Conservation (phyloP, 352 stramenopile genomes). For the Pythium diclinum region DNA sequence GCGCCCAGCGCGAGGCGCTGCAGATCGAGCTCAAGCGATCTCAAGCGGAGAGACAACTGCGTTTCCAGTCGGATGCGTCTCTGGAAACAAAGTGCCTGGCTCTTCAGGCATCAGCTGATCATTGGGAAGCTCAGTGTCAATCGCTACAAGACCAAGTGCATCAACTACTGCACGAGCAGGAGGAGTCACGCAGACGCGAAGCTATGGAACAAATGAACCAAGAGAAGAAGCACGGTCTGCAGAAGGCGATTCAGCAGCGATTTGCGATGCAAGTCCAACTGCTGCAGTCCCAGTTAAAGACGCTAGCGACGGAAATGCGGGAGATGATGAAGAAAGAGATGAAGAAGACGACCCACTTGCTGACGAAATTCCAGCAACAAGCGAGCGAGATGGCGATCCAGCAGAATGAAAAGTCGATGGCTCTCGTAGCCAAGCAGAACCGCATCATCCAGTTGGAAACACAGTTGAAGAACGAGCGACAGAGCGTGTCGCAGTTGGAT, state of each 20-base stretch:
- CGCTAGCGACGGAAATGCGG: constrained; percentile 14
- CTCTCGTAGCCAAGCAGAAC: constrained; percentile 45
- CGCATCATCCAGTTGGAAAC: constrained; percentile 54
- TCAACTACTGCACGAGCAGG: constrained; percentile 21
- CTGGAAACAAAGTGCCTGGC: constrained; percentile 3
- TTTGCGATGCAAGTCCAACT: constrained; percentile 20
- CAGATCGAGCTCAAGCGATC: constrained; percentile 3
- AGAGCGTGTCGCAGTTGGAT: constrained; percentile 47
- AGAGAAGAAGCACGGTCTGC: neutral
- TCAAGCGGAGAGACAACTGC: constrained; percentile 7
- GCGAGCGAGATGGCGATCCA: constrained; percentile 44
- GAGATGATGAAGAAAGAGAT: constrained; percentile 27
- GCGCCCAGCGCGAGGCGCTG: constrained; percentile 4
- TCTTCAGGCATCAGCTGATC: constrained; percentile 10
- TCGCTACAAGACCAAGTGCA: constrained; percentile 19
- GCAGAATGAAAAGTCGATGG: constrained; percentile 44
- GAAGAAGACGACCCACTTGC: constrained; percentile 32
- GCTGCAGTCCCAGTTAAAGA: constrained; percentile 18
- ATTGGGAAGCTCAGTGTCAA: constrained; percentile 22
- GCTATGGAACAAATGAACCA: neutral
- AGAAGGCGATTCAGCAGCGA: neutral
- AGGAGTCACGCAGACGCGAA: neutral
- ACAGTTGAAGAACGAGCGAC: constrained; percentile 50
- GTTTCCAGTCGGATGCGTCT: constrained; percentile 10
- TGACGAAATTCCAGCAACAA: constrained; percentile 37